Conservation (phyloP, 1,284 basidiomycete genomes). For the Rhodofomes roseus region DNA sequence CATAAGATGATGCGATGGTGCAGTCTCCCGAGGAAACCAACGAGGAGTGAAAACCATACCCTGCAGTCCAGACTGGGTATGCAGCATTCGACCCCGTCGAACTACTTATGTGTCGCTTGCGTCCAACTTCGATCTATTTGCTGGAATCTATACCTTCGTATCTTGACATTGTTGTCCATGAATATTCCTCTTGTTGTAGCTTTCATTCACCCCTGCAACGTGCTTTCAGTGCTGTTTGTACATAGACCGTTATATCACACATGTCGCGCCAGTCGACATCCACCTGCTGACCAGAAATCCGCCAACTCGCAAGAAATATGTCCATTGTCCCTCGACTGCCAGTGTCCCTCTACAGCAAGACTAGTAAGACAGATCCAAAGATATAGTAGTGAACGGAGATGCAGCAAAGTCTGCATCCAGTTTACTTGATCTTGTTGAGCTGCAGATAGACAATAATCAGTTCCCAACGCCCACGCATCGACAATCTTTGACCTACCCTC, state of each 20-base stretch:
- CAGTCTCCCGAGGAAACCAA: neutral
- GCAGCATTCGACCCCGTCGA: too few species aligned
- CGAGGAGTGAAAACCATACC: neutral
- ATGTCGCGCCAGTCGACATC: too few species aligned
- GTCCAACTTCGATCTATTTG: neutral
- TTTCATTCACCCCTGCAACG: too few species aligned
- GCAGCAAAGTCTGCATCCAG: neutral
- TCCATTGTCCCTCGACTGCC: neutral
- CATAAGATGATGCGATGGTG: neutral
- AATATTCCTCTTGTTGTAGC: too few species aligned
- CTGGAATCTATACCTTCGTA: neutral
- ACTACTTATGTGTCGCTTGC: neutral
- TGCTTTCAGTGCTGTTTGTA: too few species aligned
- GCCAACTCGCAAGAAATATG: neutral
- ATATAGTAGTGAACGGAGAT: neutral
- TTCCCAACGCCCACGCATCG: neutral
- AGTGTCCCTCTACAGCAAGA: neutral
- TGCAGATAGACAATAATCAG: constrained; percentile 25
- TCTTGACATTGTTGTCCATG: neutral
- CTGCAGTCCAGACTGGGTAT: neutral
- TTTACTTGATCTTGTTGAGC: constrained; percentile 70
- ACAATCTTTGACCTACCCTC: constrained; percentile 43
- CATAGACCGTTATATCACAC: too few species aligned
- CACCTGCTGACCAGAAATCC: too few species aligned
- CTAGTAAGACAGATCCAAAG: neutral